Evolutionary conservation across 1,139 yeast species (phyloP), one percentile per base, ranked within the genome.

Genomic region (Lodderomyces beijingensis): DNA sequence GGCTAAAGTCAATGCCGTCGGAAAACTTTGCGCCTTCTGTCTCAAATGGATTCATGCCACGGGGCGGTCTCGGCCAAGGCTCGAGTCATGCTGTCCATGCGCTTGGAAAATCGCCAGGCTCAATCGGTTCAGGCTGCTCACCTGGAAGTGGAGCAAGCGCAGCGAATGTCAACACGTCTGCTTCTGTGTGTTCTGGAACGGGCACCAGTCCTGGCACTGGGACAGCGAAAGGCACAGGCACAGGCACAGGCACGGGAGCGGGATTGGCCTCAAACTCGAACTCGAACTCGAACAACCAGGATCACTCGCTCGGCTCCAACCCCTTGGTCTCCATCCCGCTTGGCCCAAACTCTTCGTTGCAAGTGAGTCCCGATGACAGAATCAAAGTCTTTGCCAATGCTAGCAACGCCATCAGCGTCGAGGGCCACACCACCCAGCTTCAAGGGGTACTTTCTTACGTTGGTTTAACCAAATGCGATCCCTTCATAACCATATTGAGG

Each of bases 391-490:
- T 65, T 39, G 41, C 59, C n/a, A 53, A 59, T 40, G 69, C 74
- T 2, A 57, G 62, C 34, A 54, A 46, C 38, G 57, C 72, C 0
- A 44, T 67, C 16, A 51, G 54, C 35, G 50, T 62, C 5, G 72
- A 66, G 33, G 73, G 73, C 2, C 53, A 58, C 1, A 43, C 45
- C 26, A 57, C 70, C 59, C 71, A 65, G 38, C 60, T 56, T 28
- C 70, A 65, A 34, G 74, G 74, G 2, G 51, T 57, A n/a, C 41
- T 67, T 17, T 62, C 71, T 2, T 67, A 64, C 36, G 55, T 65
- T 28, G 74, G 73, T 1, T 46, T 67, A 27, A 60, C 69, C 4
- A 68, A 67, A 38, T 53, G 64, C 37, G 74, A 68, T 40, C 62
- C 67, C 5, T 68, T 61, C 40, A 56, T 65, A 23, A 60, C 61